These are phyloP conservation scores for Nicotiana tabacum DNA, from an alignment of 257 asterid species.

Conservation along the genomic window DNA sequence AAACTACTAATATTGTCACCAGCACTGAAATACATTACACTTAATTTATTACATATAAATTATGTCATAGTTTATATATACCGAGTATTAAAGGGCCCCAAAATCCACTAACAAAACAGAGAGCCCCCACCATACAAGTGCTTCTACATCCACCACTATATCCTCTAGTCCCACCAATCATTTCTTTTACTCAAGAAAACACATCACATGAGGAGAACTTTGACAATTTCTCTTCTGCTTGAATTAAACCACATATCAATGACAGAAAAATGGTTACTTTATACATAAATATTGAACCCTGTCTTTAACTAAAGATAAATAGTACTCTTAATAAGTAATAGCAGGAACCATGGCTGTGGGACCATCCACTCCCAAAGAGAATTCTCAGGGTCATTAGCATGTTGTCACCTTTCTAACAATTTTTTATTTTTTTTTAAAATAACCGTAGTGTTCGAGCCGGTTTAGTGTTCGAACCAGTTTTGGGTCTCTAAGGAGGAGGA, in stretches of 20 bases:
- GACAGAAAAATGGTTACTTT: conserved; percentile 32
- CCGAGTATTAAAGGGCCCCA: conserved; percentile 38
- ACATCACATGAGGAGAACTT: conserved; percentile 39
- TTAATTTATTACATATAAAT: conserved; percentile 25
- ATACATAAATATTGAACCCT: conserved; percentile 19
- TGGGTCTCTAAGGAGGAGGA: conserved; percentile 43
- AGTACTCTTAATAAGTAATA: not conserved
- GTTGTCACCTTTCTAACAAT: not conserved
- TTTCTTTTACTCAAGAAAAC: conserved; percentile 21
- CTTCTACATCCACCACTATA: conserved; percentile 48
- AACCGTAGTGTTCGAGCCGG: too few relatives aligned
- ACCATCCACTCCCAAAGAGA: not conserved
- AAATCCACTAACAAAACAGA: conserved; percentile 46
- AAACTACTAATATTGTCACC: not conserved
- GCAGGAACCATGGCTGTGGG: conserved; percentile 17
- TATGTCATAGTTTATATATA: not conserved
- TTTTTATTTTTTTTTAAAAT: too few relatives aligned
- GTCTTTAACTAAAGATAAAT: conserved; percentile 28
- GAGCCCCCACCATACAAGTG: conserved; percentile 46
- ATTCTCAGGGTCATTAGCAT: not conserved
- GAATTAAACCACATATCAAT: conserved; percentile 32
- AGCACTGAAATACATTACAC: conserved; percentile 24
- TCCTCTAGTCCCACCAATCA: conserved; percentile 43
- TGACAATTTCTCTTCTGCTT: conserved; percentile 40
- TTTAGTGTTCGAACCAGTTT: not conserved